Base-by-base conservation (phyloP, 768 basidiomycete species). In the Calocybe gangraenosa region DNA sequence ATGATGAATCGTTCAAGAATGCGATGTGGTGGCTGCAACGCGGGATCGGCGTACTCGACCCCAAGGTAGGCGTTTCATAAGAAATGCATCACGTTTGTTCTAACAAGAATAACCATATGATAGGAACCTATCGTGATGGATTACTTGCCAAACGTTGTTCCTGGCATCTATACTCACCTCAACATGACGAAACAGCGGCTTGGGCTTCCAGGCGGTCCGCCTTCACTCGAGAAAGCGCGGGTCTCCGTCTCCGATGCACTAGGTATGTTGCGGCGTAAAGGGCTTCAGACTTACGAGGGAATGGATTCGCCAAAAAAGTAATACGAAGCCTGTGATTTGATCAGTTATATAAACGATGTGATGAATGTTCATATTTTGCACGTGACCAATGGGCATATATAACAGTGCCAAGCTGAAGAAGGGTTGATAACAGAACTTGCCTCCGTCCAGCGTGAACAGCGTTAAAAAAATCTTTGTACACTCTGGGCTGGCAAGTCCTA, bases 21-120 rank as follows among this genome's bases (percentile, higher is more conserved):
- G 79, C 84, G 6, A 66, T 92, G 46, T 91, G 90, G 88, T 92
- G 89, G 89, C 67, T 92, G 53, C 87, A 91, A 59, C 82, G 89
- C 44, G 74, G 85, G 30, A 71, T 86, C 6, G 69, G 76, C 11
- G 71, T 82, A 23, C 74, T 92, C 51, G 85, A 84, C 58, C 82
- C 87, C 40, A 82, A 81, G 56, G 86, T 85, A 60, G 20, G 74
- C 68, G 20, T 37, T 35, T 45, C 35, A 47, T 33, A 0, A 7
- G 7, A 42, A 2, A 3, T 37, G 15, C 37, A 13, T 43, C 3
- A 13, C 45, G 6, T 6, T 28, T 28, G 11, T 6, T 28, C 25
- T 28, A 28, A 28, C 11, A 11, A n/a, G 23, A 13, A 9, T 42
- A 35, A 38, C 3, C 8, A 17, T 14, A 39, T 30, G 42, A 34